phyloP scores from a whole-genome alignment of 2,329 filamentous ascomycete species.

The Penicillium sp. region DNA sequence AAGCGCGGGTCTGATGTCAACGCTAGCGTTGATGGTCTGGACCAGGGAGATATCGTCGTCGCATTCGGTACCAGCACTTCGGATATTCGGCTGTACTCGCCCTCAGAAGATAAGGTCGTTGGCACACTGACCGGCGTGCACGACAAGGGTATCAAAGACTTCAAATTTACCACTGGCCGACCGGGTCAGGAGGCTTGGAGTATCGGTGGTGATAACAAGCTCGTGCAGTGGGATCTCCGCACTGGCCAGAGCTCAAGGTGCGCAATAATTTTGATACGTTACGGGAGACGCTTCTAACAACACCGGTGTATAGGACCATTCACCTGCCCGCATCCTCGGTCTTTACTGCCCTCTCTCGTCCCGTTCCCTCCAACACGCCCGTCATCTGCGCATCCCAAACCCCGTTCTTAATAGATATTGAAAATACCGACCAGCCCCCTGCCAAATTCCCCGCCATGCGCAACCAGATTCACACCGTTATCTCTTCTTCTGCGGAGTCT shows the following conservation, averaged over 20 bases:
- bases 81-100: slow-evolving; percentile 49
- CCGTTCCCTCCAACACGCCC: slow-evolving; percentile 39
- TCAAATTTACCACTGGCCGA: slow-evolving; percentile 46
- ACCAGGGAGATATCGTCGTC: slow-evolving; percentile 43
- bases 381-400: slow-evolving; percentile 50
- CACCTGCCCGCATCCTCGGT: slow-evolving; percentile 40
- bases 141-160: slow-evolving; percentile 47
- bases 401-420: slow-evolving; percentile 44
- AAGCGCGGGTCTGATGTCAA: slow-evolving; percentile 45
- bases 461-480: slow-evolving; percentile 46
- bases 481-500: slow-evolving; percentile 39
- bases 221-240: slow-evolving; percentile 51
- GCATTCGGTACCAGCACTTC: slow-evolving; percentile 49
- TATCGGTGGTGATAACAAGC: slow-evolving; percentile 50
- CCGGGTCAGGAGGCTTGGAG: slow-evolving; percentile 48
- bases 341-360: slow-evolving; percentile 40
- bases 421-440: slow-evolving; percentile 37
- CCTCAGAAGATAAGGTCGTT: slow-evolving; percentile 46
- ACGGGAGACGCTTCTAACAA: slow-evolving; percentile 14
- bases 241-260: slow-evolving; percentile 44
- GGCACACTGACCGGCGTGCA: slow-evolving; percentile 45
- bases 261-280: slow-evolving; percentile 6
- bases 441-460: slow-evolving; percentile 48
- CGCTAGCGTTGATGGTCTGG: slow-evolving; percentile 32
- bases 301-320: slow-evolving; percentile 35